Percentiles rank a stretch among this genome's conserved stretches.
Conservation (phyloP, 2,329 filamentous ascomycete genomes). For the Colletotrichum simmondsii region DNA sequence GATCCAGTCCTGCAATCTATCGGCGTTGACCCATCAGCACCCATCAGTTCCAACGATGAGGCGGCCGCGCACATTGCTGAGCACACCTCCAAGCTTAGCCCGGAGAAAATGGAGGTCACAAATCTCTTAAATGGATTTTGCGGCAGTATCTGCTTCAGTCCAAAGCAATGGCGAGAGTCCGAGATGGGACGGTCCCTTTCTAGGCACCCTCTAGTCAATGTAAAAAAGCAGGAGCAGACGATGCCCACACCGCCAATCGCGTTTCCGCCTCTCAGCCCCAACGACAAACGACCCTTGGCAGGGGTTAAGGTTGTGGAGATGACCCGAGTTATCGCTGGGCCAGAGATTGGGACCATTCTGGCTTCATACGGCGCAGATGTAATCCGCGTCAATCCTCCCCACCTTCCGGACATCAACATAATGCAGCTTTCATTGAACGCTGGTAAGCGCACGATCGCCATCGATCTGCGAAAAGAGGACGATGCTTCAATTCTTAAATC, state of each 20-base stretch:
- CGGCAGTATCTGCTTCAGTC: conserved; percentile 26
- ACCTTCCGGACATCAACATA: conserved; percentile 53
- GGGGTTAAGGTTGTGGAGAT: conserved; percentile 63
- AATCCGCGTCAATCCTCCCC: conserved; percentile 54
- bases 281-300: conserved; percentile 49
- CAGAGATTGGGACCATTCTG: conserved; percentile 53
- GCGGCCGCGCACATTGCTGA: conserved; percentile 17
- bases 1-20: conserved; percentile 55
- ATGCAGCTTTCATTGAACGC: conserved; percentile 54
- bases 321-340: conserved; percentile 59
- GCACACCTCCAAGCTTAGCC: conserved; percentile 17
- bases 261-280: conserved; percentile 42
- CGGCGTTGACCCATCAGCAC: conserved; percentile 47
- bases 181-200: conserved; percentile 26
- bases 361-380: conserved; percentile 58
- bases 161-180: conserved; percentile 25
- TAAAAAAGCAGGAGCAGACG: conserved; percentile 46
- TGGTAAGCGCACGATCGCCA: conserved; percentile 56
- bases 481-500: conserved; percentile 52
- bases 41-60: conserved; percentile 16
- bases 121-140: conserved; percentile 28
- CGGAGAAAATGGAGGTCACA: conserved; percentile 26
- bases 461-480: conserved; percentile 57
- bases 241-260: conserved; percentile 44
- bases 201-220: conserved; percentile 48